Evolutionary conservation across 352 stramenopile species (phyloP).

Genomic region (Peronospora farinosa): DNA sequence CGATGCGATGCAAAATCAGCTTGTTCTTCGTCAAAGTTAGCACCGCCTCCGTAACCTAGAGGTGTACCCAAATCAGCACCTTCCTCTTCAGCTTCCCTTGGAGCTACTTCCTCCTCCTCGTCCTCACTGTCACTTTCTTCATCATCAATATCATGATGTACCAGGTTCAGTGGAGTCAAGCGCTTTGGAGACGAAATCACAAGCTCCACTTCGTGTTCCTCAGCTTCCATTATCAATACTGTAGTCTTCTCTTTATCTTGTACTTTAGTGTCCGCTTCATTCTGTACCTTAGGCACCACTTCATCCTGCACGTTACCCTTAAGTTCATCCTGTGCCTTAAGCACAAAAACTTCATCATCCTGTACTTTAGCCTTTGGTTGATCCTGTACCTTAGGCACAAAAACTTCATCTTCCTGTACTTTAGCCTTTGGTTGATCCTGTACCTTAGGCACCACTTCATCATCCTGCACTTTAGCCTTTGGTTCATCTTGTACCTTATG

Average conservation of each 20-base stretch:
- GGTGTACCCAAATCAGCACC: slow-evolving; percentile 54
- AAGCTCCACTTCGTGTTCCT: slow-evolving; percentile 20
- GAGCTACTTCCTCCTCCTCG: slow-evolving; percentile 9
- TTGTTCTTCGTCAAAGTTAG: slow-evolving; percentile 42
- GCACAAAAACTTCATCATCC: not conserved
- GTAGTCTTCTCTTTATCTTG: not conserved
- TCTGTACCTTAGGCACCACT: not conserved
- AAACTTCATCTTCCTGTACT: not conserved
- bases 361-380: not conserved
- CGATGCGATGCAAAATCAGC: slow-evolving; percentile 55
- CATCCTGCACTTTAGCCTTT: slow-evolving; percentile 9
- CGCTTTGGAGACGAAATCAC: slow-evolving; percentile 25
- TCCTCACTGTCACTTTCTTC: slow-evolving; percentile 33
- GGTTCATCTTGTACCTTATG: not conserved
- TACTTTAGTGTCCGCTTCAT: not conserved
- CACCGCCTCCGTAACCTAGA: slow-evolving; percentile 36
- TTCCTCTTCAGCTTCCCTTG: slow-evolving; percentile 25
- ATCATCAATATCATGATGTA: slow-evolving; percentile 32
- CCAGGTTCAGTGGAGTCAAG: slow-evolving; percentile 18
- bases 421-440: not conserved
- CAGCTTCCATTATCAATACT: not conserved
- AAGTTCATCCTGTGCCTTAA: not conserved
- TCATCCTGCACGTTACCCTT: not conserved
- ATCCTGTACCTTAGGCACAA: not conserved
- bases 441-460: slow-evolving; percentile 11